Base-by-base conservation (phyloP, 371 early-diverging fungal species). In the Mortierella sp. region DNA sequence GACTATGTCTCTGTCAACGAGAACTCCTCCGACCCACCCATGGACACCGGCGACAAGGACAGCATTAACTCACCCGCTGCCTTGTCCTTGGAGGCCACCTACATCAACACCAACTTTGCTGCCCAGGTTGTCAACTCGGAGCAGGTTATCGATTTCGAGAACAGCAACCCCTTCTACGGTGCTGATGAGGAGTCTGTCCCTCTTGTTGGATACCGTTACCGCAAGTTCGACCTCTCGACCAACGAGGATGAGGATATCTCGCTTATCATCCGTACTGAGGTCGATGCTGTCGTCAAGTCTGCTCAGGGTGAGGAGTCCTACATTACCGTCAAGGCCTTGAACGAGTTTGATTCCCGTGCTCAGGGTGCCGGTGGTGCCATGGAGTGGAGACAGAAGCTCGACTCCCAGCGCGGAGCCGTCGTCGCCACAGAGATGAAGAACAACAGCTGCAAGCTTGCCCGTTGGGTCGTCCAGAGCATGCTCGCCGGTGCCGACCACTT, bases 381-480 rank as follows among this genome's bases (percentile, higher is more conserved):
- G 46, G 96, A 97, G 87, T 99, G 99, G 99, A 94, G 97, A 81
- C 93, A 95, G 89, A 97, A 97, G 90, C 92, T 99, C 72, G 99
- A 98, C 91, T 90, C 96, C 51, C 97, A 97, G 89, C 96, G 98
- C 78, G 99, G 98, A 87, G 99, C 99, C 65, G 97, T 98, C 49
- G 95, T 98, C 76, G 98, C 98, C 27, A 96, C 97, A 54, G 99
- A 99, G 88, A 96, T 98, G 94, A 97, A 96, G 93, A 99, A 98
- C 93, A 99, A 99, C 92, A 95, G 96, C 78, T 95, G 96, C 91
- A 98, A 98, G 89, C 92, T 99, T 55, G 96, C 97, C 44, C 93
- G 97, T 80, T 99, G 99, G 99, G 96, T 97, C 35, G 92, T 96
- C 73, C 98, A 99, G 90, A 94, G 95, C 71, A 87, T 98, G 72